Evolutionary conservation across 2,329 filamentous ascomycete genomes (phyloP).

Genomic region (Venturiaceae sp.): DNA sequence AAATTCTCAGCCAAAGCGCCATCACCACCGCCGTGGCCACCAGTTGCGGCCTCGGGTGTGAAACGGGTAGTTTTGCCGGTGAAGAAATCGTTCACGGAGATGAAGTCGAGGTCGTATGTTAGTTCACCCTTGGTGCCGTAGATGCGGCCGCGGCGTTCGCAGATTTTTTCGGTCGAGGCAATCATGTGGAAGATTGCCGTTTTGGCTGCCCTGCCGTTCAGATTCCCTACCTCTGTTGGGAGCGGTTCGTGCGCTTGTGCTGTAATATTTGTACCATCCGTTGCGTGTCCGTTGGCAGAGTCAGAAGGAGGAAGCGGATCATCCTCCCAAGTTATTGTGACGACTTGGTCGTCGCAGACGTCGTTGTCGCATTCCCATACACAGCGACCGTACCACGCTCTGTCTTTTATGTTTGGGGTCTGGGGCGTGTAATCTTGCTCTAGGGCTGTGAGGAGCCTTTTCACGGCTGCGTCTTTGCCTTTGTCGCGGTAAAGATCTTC

Average conservation of each 20-base stretch:
- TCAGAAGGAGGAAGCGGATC: conserved; percentile 32
- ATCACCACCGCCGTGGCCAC: conserved; percentile 68
- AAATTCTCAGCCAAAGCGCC: conserved; percentile 74
- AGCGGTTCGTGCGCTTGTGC: conserved; percentile 6
- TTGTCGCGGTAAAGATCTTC: conserved; percentile 54
- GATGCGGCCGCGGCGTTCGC: conserved; percentile 72
- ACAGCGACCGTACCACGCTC: conserved; percentile 77
- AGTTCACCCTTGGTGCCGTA: conserved; percentile 85
- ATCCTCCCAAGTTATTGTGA: conserved; percentile 82
- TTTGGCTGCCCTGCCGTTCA: conserved; percentile 54
- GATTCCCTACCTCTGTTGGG: conserved; percentile 5
- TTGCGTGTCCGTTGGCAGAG: conserved; percentile 5
- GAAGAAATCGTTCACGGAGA: conserved; percentile 65
- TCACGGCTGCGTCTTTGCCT: conserved; percentile 40
- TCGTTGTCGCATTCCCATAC: conserved; percentile 91
- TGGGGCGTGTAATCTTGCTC: conserved; percentile 50
- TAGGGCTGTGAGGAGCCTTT: conserved; percentile 38
- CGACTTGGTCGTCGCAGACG: conserved; percentile 86
- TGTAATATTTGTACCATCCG: not conserved
- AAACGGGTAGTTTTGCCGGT: conserved; percentile 50
- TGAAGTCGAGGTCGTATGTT: conserved; percentile 69
- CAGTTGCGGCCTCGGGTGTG: conserved; percentile 53
- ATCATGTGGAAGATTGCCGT: conserved; percentile 91
- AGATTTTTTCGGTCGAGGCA: conserved; percentile 78
- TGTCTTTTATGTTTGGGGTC: conserved; percentile 35